Base-by-base conservation (phyloP, 2,329 filamentous ascomycete genomes). In the Apiospora phragmitis region DNA sequence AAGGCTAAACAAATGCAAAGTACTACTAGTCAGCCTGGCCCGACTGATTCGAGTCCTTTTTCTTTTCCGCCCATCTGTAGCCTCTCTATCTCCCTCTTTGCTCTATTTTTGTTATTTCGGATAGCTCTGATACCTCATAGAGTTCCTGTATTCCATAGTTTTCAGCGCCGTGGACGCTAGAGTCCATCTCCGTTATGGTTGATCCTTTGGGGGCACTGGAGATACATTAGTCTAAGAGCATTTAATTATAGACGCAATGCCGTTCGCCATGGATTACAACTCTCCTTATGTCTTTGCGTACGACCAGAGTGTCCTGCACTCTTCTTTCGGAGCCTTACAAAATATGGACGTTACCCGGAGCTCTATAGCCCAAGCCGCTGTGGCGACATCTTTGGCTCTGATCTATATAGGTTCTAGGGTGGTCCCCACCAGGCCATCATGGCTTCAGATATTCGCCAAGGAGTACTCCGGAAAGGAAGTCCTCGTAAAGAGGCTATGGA, bases 381-480 rank as follows among this genome's bases (percentile, higher is more conserved):
- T 82, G 12, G 73, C 78, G 9, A 74, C 77, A 6, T 67, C 78
- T 29, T 70, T 80, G 24, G 68, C 82, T 21, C 79, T 81, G 68
- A 38, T 81, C 32, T 77, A 77, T 67, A 55, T 77, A 62, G 35
- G 70, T 67, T 70, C 73, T 4, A 75, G 73, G 3, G 70, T 82
- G 7, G 71, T 75, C 2, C 76, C 77, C 4, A 71, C 73, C 3
- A 76, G 81, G 1, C 84, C 85, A 0, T 77, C 75, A 59, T 86
- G 84, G 83, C 75, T 81, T 18, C 79, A 78, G 12, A 81, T 82
- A 1, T 87, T 87, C 71, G 85, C 85, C 3, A 76, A 79, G 11
- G 85, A 87, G 73, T 72, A 21, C 18, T 6, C 18, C 4, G 32
- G 14, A 12, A 38, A 62, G 21, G 21, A 38, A 12, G 32, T 3